Base-by-base conservation (phyloP, 2,329 filamentous ascomycete genomes). In the Nigrospora oryzae region DNA sequence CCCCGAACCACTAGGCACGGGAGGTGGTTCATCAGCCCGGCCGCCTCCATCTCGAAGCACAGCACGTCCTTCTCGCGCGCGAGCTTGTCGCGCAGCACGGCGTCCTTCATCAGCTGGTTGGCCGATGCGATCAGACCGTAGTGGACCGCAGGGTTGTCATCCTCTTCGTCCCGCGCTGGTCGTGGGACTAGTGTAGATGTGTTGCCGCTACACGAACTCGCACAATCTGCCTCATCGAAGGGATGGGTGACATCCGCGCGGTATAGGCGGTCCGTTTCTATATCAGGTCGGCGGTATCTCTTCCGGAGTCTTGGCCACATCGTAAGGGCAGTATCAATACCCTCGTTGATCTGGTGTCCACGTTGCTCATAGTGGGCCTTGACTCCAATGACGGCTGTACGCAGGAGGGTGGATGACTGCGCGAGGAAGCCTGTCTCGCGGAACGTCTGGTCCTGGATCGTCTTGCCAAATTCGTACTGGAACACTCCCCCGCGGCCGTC, bases 121-220 rank as follows among this genome's bases (percentile, higher is more conserved):
- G 36, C 59, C 0, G 58, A 64, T 1, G 60, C 63, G 43, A 68
- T 63, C 1, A 59, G 34, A 0, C 64, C 65, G 33, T 63, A 63
- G 44, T 65, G 61, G 3, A 66, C 46, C 11, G 41, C 35, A 11
- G 56, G 54, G 36, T 53, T 53, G 38, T 58, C 51, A 1, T 54
- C 46, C 4, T 50, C 23, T 28, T 44, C 28, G 15, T 14, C 23
- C 23, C 43, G 23, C 12, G 2, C 3, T 10, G 36, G 8, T 6
- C 42, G 35, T 7, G 17, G 12, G 7, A 44, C 19, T 8, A 45
- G 1, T 7, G 16, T 12, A 5, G 23, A 16, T 4, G 23, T 28
- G 33, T 36, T 15, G 12, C 53, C 42, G 3, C 43, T 19, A 17
- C 47, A 49, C 8, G 16, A 37, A 13, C 6, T 33, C 3, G 33